Evolutionary conservation across 169 alveolate species (phyloP), one percentile per base, ranked within the genome.

Genomic region (Cyclospora cayetanensis): DNA sequence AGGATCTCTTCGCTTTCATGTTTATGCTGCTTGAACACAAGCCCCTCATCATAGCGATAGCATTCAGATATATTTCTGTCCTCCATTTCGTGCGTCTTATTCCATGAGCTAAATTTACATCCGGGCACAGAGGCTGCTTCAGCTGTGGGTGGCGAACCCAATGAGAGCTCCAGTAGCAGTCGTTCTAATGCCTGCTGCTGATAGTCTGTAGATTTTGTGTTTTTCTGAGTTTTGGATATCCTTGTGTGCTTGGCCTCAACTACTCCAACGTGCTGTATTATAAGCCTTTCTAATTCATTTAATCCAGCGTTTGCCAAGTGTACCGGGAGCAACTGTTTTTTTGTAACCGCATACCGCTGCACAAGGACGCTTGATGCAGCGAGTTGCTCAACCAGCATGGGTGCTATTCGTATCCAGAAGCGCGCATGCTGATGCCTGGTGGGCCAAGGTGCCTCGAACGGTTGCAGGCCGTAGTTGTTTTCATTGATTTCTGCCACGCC

Each of bases 391-490:
- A 79, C 72, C 0, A 79, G 89, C 34, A 31, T 52, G n/a, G 89
- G 89, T 3, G 89, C 89, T 1, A 79, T 72, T 20, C 89, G 89
- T n/a, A 79, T 50, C 89, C 89, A 79, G 52, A 79, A 79, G 20
- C 89, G 89, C 1, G 89, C 89, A 34, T 79, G 89, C 52, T 79
- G 55, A 34, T 15, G 74, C 4, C 89, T 50, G 0, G 89, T 79
- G 0, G 89, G 89, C 89, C 89, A 79, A 0, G 89, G 89, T 12
- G 89, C 89, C 89, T 79, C 74, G 34, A 50, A 79, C 15, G 89
- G 89, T 12, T 50, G 53, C 29, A 79, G 37, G 43, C 31, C 46
- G 7, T 79, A 79, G 46, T 79, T 50, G 4, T 43, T 79, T 52
- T 79, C 89, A 46, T 34, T 43, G 7, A 79, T 79, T 79, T 79